Base-by-base conservation (phyloP, 139 green algal species). In the Coelastrella sp. region DNA sequence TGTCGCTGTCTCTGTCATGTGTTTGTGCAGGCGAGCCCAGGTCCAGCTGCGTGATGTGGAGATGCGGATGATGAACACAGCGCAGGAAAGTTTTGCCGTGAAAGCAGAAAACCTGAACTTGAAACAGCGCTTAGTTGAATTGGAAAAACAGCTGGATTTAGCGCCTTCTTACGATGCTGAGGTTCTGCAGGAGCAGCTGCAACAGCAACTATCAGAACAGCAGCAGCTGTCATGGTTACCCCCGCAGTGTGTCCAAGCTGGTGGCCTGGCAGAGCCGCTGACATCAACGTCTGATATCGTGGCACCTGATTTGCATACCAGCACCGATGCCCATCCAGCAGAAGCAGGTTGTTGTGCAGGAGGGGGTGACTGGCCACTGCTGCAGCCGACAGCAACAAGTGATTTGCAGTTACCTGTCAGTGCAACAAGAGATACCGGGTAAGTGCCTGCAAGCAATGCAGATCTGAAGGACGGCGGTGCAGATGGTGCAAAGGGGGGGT, bases 81-180 rank as follows among this genome's bases (percentile, higher is more conserved):
- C 58, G 75, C 65, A 78, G 22, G 87, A 91, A 7, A 74, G 56
- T 49, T 74, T 15, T 15, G 35, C 5, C 1, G 20, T 92, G 25
- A 79, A 88, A 12, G 22, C 73, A 15, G 89, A 93, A 57, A 91
- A 91, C 72, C 19, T 58, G 7, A 14, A n/a, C 17, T 63, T 93
- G 0, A 91, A 94, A 75, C 59, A 76, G 19, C 84, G 70, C 49
- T 49, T 93, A 4, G n/a, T 56, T 1, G 84, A 93, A 24, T 20
- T 92, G 6, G 91, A 93, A 75, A 70, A 80, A 49, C 70, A 81
- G 35, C 59, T 93, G 65, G 78, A 76, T 35, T 17, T 87, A 8
- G 9, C 27, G 7, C 87, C 15, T 4, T 81, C 61, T 4, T 90
- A 56, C 68, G 66, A 88, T 10, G 6, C 20, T 57, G 84, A 88